Evolutionary conservation across 2,329 filamentous ascomycete genomes (phyloP).

Genomic region (Diaporthe sp.): DNA sequence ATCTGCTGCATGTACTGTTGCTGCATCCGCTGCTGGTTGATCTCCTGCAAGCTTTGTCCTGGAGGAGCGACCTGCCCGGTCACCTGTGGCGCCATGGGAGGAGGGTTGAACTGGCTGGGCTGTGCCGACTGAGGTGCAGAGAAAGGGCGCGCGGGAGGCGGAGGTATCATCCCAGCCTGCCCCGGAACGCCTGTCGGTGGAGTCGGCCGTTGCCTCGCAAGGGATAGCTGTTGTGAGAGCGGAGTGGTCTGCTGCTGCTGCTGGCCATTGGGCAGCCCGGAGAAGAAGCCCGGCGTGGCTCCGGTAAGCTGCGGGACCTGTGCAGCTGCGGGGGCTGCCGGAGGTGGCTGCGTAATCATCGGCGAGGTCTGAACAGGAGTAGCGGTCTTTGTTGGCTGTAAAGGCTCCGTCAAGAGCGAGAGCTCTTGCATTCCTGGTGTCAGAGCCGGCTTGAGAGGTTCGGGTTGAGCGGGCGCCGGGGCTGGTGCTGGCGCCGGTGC

Average conservation of each 20-base stretch:
- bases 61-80: conserved; percentile 83
- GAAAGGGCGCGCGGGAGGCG: conserved; percentile 83
- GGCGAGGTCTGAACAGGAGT: conserved; percentile 51
- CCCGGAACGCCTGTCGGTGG: conserved; percentile 74
- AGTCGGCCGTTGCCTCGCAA: conserved; percentile 77
- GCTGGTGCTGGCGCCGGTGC: conserved; percentile 55
- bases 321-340: conserved; percentile 48
- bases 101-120: conserved; percentile 79
- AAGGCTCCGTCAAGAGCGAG: conserved; percentile 66
- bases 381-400: conserved; percentile 64
- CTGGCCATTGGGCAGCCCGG: conserved; percentile 53
- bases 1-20: conserved; percentile 69
- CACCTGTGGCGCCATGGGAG: conserved; percentile 85
- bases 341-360: conserved; percentile 51
- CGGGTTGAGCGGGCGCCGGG: conserved; percentile 52
- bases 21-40: conserved; percentile 74
- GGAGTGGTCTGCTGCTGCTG: conserved; percentile 58
- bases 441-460: conserved; percentile 63
- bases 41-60: conserved; percentile 83
- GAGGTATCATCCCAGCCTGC: conserved; percentile 77
- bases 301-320: conserved; percentile 63
- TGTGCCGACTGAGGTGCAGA: conserved; percentile 89
- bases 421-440: conserved; percentile 78
- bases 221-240: conserved; percentile 59
- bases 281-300: conserved; percentile 72